Evolutionary conservation across 2,329 filamentous ascomycete genomes (phyloP), one percentile per base, ranked within the genome.

Genomic region (Hirsutella thompsonii): DNA sequence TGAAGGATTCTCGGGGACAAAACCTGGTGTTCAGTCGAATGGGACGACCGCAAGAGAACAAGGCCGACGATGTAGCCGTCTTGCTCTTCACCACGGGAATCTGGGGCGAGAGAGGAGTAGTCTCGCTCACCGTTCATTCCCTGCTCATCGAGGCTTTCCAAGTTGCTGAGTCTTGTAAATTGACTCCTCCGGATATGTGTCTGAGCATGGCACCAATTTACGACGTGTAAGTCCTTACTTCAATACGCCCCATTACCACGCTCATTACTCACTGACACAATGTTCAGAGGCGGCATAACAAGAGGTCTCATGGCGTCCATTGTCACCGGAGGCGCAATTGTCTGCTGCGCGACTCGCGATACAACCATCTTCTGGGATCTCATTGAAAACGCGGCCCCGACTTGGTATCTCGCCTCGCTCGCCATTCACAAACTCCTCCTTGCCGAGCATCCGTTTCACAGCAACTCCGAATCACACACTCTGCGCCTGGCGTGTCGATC

Each of bases 181-280:
- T 45, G 11, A 29, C 26, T 2, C 32, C 41, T 3, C 34, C 29
- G 8, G 44, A 45, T n/a, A 32, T 18, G 1, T 41, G 44, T 11
- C 18, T 45, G 13, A 41, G 33, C 36, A 40, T 45, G 41, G 37
- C 39, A n/a, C 29, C 37, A 6, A 26, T 41, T 20, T 34, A 39
- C 20, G 38, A 43, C 18, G 23, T 40, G 44, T 45, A 36, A 43
- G 43, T 38, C 5, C 11, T 3, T 3, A 8, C 30, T 14, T 2
- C 14, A n/a, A n/a, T n/a, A n/a, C 13, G 14, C 4, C n/a, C 8
- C 2, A 34, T 4, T 16, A 4, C 32, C 5, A 34, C 5, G 4
- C 16, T 32, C 13, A 8, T 3, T 16, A 4, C 14, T 1, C n/a
- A 4, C 32, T 34, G 9, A 34, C 2, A 18, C 18, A 16, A 5